These are phyloP conservation scores for Epichloe uncinata DNA, from an alignment of 2,329 filamentous ascomycete genomes.

Conservation along the genomic window DNA sequence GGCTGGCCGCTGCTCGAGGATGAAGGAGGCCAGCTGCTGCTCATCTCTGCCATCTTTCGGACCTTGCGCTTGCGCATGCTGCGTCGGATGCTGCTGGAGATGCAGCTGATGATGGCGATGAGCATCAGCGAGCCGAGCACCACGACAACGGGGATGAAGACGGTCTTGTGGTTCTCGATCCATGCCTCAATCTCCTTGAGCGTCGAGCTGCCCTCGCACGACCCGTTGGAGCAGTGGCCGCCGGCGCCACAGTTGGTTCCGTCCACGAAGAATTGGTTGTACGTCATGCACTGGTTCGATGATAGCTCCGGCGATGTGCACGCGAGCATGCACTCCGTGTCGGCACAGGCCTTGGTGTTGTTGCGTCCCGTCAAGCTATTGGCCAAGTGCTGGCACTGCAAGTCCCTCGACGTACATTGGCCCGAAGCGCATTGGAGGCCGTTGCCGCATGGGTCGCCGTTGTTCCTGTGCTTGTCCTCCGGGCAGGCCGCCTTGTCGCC, in stretches of 20 bases:
- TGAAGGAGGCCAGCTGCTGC: constrained; percentile 13
- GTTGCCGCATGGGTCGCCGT: constrained; percentile 59
- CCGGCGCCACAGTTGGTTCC: constrained; percentile 75
- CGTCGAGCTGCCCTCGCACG: constrained; percentile 58
- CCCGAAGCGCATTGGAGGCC: constrained; percentile 74
- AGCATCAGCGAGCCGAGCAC: constrained; percentile 59
- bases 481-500: constrained; percentile 65
- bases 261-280: constrained; percentile 88
- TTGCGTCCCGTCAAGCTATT: constrained; percentile 60
- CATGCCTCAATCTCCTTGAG: constrained; percentile 59
- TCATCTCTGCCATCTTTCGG: too few species aligned
- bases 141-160: constrained; percentile 68
- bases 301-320: constrained; percentile 62
- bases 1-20: neutral
- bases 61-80: constrained; percentile 7
- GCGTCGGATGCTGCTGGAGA: constrained; percentile 32
- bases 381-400: constrained; percentile 78
- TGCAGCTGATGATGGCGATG: constrained; percentile 55
- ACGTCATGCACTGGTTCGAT: constrained; percentile 51
- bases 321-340: constrained; percentile 54
- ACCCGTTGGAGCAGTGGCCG: constrained; percentile 66
- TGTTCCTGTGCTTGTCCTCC: constrained; percentile 49
- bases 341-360: constrained; percentile 64
- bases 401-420: constrained; percentile 84
- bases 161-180: constrained; percentile 61